Evolutionary conservation across 1,284 basidiomycete genomes (phyloP), one percentile per base, ranked within the genome.

Genomic region (Rhodotorula sp.): DNA sequence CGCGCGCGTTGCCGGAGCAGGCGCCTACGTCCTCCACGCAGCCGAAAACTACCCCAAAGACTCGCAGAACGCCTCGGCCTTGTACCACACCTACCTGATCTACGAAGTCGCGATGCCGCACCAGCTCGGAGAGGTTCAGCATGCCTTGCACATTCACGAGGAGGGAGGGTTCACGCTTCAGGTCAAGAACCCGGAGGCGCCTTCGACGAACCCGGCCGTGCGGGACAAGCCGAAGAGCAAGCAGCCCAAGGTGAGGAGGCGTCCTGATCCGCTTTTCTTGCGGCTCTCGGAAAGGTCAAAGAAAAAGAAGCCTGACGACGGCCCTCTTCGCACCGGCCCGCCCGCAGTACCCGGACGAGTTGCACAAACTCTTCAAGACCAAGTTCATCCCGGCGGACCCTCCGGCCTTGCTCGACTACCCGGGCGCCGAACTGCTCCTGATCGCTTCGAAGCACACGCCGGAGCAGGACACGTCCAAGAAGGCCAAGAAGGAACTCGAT

Each of bases 21-120:
- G 88, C 0, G 87, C 85, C 46, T 89, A 90, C 76, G 87, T 86
- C 31, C 85, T 89, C 49, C 87, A 87, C 82, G 29, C 70, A 18
- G 59, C 67, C 29, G 70, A 71, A 43, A 63, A 72, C 57, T 52
- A 51, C 18, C 87, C 86, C 1, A 78, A 83, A 67, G 81, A 84
- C 51, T 62, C 60, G 29, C 46, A 61, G 58, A 76, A 76, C 69
- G 67, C 58, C 34, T 60, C 58, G 16, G 75, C 73, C 16, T 65
- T 74, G 5, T 72, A 70, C 51, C 81, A 82, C 67, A 88, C 87
- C 0, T 85, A 87, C 78, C 82, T 88, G 43, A 87, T 86, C 0
- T 88, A 87, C 78, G 81, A 85, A 67, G 81, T 88, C 47, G 86
- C 87, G 3, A 85, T 88, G 70, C 87, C 87, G 0, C 77, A 81